phyloP scores from a whole-genome alignment of 2,329 filamentous ascomycete species.

The Aspergillus nomiae region DNA sequence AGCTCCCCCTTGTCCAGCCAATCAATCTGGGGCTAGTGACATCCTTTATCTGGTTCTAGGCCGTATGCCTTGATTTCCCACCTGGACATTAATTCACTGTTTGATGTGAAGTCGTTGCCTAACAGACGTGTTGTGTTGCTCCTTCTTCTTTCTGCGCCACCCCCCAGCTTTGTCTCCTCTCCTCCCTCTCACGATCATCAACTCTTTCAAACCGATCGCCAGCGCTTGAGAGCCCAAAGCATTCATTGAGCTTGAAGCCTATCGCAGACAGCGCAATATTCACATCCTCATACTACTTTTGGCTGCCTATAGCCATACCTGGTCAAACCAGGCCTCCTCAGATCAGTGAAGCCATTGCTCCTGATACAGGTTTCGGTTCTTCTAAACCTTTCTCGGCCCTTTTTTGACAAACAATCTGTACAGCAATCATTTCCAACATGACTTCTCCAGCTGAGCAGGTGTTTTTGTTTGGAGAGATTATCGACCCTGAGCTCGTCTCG shows the following conservation, averaged over 20 bases:
- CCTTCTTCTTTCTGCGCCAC: neutral
- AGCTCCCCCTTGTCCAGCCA: neutral
- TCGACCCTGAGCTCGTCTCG: conserved; percentile 6
- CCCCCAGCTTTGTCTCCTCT: neutral
- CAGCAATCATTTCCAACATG: conserved; percentile 12
- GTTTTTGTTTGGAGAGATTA: conserved; percentile 17
- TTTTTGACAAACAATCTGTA: neutral
- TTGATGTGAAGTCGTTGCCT: neutral
- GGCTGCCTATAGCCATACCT: neutral
- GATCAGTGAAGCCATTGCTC: neutral
- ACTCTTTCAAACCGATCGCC: neutral
- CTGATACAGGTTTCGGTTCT: neutral
- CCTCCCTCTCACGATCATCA: neutral
- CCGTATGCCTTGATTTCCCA: neutral
- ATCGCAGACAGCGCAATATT: neutral
- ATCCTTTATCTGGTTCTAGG: too few species aligned
- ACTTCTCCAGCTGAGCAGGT: conserved; percentile 16
- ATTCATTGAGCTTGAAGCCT: neutral
- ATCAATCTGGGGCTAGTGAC: too few species aligned
- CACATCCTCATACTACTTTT: neutral
- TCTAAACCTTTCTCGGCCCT: neutral
- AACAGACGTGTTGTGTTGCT: neutral
- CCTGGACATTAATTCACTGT: neutral
- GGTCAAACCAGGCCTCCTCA: neutral
- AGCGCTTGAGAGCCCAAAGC: neutral